Evolutionary conservation across 257 asterid genomes (phyloP).

Genomic region (Vinca minor): DNA sequence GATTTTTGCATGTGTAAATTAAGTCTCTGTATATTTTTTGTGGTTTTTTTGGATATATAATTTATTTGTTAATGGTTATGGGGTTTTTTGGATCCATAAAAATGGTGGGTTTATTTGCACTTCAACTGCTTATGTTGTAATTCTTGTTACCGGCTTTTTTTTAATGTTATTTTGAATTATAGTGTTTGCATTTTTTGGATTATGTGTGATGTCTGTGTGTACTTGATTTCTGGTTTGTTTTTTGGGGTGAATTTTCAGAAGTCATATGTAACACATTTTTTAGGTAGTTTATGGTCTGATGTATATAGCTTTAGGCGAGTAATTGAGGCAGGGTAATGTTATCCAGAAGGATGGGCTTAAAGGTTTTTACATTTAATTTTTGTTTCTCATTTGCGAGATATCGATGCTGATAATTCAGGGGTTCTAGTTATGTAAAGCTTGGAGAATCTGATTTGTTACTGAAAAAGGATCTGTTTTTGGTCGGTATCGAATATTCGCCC

Average conservation of each 20-base stretch:
- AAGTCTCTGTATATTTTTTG: too few species aligned
- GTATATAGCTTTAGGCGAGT: not conserved
- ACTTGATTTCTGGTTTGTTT: not conserved
- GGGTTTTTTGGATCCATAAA: conserved; percentile 12
- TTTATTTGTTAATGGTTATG: not conserved
- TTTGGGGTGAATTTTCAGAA: not conserved
- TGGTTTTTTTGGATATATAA: too few species aligned
- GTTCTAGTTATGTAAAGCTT: not conserved
- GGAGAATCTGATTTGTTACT: not conserved
- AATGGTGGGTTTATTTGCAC: conserved; percentile 1
- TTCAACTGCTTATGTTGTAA: too few species aligned
- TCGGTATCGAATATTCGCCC: not conserved
- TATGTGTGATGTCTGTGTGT: not conserved
- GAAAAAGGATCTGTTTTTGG: not conserved
- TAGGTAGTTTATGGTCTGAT: not conserved
- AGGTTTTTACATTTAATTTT: not conserved
- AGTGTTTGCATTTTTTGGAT: not conserved
- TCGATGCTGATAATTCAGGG: not conserved
- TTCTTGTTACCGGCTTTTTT: too few species aligned
- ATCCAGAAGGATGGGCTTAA: not conserved
- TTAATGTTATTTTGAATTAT: not conserved
- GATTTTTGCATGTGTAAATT: not conserved
- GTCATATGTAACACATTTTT: not conserved
- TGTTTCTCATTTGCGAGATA: not conserved
- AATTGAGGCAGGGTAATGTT: not conserved